Conservation (phyloP, 345 rosid genomes). For the Dipteronia dyeriana region DNA sequence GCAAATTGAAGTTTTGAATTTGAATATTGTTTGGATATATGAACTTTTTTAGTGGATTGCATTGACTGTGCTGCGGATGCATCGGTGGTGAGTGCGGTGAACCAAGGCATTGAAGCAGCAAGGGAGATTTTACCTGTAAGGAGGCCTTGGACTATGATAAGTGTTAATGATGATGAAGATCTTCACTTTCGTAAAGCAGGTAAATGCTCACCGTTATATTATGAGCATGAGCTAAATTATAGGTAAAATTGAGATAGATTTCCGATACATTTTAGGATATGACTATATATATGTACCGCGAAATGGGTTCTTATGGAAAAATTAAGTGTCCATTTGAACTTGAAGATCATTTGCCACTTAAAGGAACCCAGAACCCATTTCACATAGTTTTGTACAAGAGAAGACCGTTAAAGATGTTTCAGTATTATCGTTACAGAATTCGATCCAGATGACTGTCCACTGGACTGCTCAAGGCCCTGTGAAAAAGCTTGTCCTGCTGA, state of each 20-base stretch:
- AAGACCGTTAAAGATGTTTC: not conserved
- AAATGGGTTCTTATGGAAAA: not conserved
- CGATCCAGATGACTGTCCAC: constrained; percentile 59
- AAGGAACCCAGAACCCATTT: too few relatives aligned
- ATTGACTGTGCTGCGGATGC: constrained; percentile 71
- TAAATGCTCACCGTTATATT: constrained; percentile 7
- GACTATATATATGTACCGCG: not conserved
- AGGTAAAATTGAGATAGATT: not conserved
- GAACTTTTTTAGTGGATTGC: constrained; percentile 53
- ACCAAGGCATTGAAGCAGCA: constrained; percentile 55
- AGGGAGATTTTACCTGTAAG: constrained; percentile 42
- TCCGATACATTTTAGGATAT: not conserved
- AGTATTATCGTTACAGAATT: constrained; percentile 38
- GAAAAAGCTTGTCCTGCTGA: constrained; percentile 62
- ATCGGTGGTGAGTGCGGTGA: constrained; percentile 59
- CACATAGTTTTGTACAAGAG: not conserved
- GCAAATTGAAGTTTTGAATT: not conserved
- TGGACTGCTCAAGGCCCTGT: constrained; percentile 58
- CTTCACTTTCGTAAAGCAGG: constrained; percentile 72
- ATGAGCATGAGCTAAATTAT: not conserved
- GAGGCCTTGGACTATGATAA: constrained; percentile 72
- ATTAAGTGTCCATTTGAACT: not conserved
- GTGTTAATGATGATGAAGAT: constrained; percentile 63
- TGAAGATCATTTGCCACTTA: not conserved
- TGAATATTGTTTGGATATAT: constrained; percentile 14